Evolutionary conservation across 768 basidiomycete genomes (phyloP).

Genomic region (Termitomyces heimii): DNA sequence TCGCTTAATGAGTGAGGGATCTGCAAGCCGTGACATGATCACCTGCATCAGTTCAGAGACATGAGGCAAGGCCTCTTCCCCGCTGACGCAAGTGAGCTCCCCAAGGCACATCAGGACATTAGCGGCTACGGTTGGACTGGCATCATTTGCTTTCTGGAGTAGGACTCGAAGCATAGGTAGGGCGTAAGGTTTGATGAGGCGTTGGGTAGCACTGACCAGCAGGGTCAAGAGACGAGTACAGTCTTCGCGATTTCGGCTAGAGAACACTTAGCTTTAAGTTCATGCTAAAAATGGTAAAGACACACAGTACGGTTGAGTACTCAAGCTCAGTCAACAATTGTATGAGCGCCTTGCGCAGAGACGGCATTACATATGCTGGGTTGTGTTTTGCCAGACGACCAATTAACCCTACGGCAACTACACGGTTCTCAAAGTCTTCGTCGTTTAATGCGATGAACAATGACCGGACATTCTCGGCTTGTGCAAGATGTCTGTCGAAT

Average conservation of each 20-base stretch:
- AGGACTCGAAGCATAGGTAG: slow-evolving; percentile 92
- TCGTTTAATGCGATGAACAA: slow-evolving; percentile 97
- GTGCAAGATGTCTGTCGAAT: slow-evolving; percentile 95
- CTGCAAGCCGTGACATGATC: slow-evolving; percentile 84
- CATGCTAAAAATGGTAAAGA: not conserved
- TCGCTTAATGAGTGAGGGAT: slow-evolving; percentile 82
- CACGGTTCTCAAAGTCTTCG: slow-evolving; percentile 90
- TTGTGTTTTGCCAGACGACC: slow-evolving; percentile 93
- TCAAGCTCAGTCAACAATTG: slow-evolving; percentile 95
- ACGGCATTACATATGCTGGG: slow-evolving; percentile 98
- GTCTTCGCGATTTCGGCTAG: slow-evolving; percentile 83
- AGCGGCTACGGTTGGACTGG: slow-evolving; percentile 83
- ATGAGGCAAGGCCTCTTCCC: slow-evolving; percentile 81
- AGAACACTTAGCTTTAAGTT: not conserved
- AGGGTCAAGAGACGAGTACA: slow-evolving; percentile 86
- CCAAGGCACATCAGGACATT: slow-evolving; percentile 93
- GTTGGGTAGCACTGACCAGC: slow-evolving; percentile 86
- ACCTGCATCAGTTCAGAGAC: slow-evolving; percentile 87
- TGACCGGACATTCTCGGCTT: slow-evolving; percentile 97
- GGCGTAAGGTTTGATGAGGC: slow-evolving; percentile 93
- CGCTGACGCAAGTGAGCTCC: slow-evolving; percentile 88
- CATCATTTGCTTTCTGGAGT: slow-evolving; percentile 82
- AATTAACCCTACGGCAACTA: slow-evolving; percentile 86
- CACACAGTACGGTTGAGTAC: slow-evolving; percentile 80
- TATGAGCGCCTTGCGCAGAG: slow-evolving; percentile 89